Percentiles rank a stretch among this genome's conserved stretches.
Evolutionary conservation across 305 asterid species (phyloP).

Genomic region (Fraxinus ornus): DNA sequence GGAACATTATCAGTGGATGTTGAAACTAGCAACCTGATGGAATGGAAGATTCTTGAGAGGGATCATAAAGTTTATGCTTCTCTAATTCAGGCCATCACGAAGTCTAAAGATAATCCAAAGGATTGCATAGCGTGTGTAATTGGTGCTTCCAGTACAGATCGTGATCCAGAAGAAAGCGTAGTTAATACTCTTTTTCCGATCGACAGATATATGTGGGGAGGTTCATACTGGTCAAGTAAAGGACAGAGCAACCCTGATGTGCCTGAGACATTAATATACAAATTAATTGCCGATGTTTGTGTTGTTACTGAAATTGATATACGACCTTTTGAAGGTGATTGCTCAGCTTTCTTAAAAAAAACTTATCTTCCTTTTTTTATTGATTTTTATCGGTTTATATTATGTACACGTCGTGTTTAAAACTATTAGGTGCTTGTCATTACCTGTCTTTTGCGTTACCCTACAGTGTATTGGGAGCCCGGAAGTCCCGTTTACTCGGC

Average conservation of each 20-base stretch:
- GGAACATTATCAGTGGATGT: not conserved
- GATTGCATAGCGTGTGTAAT: conserved; percentile 43
- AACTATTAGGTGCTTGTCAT: not conserved
- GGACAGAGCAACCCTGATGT: conserved; percentile 51
- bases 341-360: not conserved
- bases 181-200: conserved; percentile 43
- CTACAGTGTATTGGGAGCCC: conserved; percentile 43
- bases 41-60: conserved; percentile 33
- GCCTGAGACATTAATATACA: conserved; percentile 55
- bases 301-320: conserved; percentile 46
- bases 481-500: conserved; percentile 59
- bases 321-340: conserved; percentile 59
- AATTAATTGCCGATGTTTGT: conserved; percentile 38
- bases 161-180: conserved; percentile 36
- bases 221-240: conserved; percentile 67
- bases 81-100: conserved; percentile 38
- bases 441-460: not conserved
- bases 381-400: not conserved
- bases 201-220: conserved; percentile 31
- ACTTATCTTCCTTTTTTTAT: not conserved
- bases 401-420: not conserved
- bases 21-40: not conserved
- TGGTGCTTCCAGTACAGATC: conserved; percentile 69
- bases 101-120: conserved; percentile 22
- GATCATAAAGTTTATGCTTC: conserved; percentile 51